Percentiles rank a stretch among this genome's conserved stretches.
phyloP scores from a whole-genome alignment of 495 filamentous ascomycete genomes.

The Lophiotrema nucula region DNA sequence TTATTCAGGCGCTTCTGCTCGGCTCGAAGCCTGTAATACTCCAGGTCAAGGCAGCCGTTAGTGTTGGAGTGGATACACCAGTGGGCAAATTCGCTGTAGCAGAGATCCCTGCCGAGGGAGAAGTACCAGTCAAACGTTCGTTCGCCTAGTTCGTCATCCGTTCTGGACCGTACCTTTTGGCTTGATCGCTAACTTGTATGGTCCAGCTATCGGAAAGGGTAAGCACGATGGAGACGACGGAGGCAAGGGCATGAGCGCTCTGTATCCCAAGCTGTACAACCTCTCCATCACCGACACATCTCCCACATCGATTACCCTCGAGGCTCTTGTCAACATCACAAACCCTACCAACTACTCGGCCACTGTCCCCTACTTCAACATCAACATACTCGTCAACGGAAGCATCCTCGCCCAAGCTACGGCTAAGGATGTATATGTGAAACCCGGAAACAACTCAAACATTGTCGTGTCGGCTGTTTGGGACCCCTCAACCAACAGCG shows the following conservation, averaged over 20 bases:
- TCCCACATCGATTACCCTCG: conserved; percentile 62
- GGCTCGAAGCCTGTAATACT: conserved; percentile 63
- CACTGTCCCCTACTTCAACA: conserved; percentile 70
- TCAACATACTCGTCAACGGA: conserved; percentile 70
- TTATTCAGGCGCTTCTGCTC: conserved; percentile 74
- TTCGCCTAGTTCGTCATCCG: conserved; percentile 48
- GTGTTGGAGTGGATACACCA: conserved; percentile 74
- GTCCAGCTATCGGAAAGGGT: conserved; percentile 47
- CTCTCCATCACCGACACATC: conserved; percentile 69
- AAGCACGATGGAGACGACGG: conserved; percentile 10
- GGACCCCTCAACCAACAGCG: conserved; percentile 65
- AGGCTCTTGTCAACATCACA: conserved; percentile 71
- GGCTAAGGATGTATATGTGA: conserved; percentile 58
- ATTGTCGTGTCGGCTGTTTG: conserved; percentile 68
- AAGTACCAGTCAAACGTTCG: conserved; percentile 76
- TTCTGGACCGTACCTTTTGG: conserved; percentile 18
- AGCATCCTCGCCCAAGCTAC: conserved; percentile 73
- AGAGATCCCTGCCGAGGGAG: conserved; percentile 79
- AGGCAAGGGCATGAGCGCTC: conserved; percentile 44
- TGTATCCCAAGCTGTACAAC: conserved; percentile 62
- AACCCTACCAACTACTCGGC: conserved; percentile 88
- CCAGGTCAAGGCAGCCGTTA: conserved; percentile 74
- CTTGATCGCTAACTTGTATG: conserved; percentile 24
- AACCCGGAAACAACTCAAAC: conserved; percentile 69
- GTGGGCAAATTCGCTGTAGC: conserved; percentile 77